Conservation (phyloP, 2,329 filamentous ascomycete species). For the Thelonectria discophora region DNA sequence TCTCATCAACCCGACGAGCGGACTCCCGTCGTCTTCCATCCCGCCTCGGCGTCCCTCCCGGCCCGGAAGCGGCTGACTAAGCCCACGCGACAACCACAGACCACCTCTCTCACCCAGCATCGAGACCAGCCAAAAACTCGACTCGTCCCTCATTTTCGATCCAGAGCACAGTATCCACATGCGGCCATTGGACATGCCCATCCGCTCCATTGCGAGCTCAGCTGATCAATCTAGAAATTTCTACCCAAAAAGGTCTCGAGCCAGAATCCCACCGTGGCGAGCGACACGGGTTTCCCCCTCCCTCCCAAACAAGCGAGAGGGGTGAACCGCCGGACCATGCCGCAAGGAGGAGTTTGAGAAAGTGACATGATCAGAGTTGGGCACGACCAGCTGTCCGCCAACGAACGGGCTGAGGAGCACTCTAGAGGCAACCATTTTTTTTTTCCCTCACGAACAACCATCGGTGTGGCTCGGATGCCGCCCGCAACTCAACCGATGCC, state of each 20-base stretch:
- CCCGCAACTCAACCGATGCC: conserved; percentile 27
- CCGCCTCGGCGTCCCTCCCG: conserved; percentile 1
- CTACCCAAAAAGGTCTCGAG: conserved; percentile 28
- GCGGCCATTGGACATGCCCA: conserved; percentile 39
- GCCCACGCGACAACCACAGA: conserved; percentile 30
- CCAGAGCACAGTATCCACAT: conserved; percentile 40
- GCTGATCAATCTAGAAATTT: conserved; percentile 22
- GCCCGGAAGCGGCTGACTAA: conserved; percentile 35
- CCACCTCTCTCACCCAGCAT: conserved; percentile 38
- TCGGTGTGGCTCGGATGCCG: conserved; percentile 16
- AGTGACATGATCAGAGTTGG: conserved; percentile 24
- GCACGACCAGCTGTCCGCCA: conserved; percentile 13
- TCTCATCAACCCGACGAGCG: not conserved
- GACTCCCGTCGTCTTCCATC: not conserved
- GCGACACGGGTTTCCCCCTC: conserved; percentile 2
- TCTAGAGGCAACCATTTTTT: conserved; percentile 22
- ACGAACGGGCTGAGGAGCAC: conserved; percentile 19
- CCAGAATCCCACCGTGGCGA: conserved; percentile 6
- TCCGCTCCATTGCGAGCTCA: conserved; percentile 11
- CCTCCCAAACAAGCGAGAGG: not conserved
- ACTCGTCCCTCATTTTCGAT: conserved; percentile 16
- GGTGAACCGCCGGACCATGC: conserved; percentile 5
- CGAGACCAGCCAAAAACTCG: conserved; percentile 33
- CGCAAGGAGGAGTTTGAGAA: conserved; percentile 12
- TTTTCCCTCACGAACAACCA: conserved; percentile 24